Conservation (phyloP, 208 protist genomes). For the Crithidia mellificae region DNA sequence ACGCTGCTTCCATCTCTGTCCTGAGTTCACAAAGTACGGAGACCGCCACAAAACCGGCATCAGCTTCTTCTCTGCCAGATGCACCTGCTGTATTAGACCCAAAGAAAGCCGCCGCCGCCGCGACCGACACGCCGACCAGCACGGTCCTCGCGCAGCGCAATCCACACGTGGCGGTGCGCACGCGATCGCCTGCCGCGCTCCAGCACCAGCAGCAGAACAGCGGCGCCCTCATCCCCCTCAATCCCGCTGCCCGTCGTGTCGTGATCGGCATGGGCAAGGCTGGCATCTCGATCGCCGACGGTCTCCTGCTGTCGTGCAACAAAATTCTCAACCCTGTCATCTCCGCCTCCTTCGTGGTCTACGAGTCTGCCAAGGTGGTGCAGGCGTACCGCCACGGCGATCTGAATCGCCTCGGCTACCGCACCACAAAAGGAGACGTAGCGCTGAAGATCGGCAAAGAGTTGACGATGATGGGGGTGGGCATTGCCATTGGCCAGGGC, state of each 20-base stretch:
- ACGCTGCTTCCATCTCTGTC: no score
- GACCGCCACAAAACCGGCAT: no score
- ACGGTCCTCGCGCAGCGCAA: slow-evolving; percentile 4
- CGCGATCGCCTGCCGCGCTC: slow-evolving; percentile 12
- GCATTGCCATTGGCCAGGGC: slow-evolving; percentile 62
- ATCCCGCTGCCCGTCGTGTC: slow-evolving; percentile 39
- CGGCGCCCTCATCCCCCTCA: slow-evolving; percentile 32
- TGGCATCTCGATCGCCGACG: slow-evolving; percentile 56
- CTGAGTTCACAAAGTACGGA: no score
- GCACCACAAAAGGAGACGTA: slow-evolving; percentile 51
- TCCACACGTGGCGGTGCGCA: slow-evolving; percentile 4
- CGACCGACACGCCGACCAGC: neutral
- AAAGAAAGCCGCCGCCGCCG: no score
- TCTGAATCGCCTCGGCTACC: slow-evolving; percentile 62
- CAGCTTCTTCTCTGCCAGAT: no score
- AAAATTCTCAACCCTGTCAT: slow-evolving; percentile 54
- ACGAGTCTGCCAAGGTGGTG: slow-evolving; percentile 52
- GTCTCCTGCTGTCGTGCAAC: slow-evolving; percentile 53
- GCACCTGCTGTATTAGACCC: no score
- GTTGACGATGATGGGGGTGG: slow-evolving; percentile 51
- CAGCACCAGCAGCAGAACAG: slow-evolving; percentile 8
- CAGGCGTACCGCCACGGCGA: slow-evolving; percentile 58
- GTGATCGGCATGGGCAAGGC: slow-evolving; percentile 46
- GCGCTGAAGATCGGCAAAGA: slow-evolving; percentile 61
- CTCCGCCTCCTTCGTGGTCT: slow-evolving; percentile 54